Evolutionary conservation across 768 basidiomycete genomes (phyloP), one percentile per base, ranked within the genome.

Genomic region (Lactarius evosmus): DNA sequence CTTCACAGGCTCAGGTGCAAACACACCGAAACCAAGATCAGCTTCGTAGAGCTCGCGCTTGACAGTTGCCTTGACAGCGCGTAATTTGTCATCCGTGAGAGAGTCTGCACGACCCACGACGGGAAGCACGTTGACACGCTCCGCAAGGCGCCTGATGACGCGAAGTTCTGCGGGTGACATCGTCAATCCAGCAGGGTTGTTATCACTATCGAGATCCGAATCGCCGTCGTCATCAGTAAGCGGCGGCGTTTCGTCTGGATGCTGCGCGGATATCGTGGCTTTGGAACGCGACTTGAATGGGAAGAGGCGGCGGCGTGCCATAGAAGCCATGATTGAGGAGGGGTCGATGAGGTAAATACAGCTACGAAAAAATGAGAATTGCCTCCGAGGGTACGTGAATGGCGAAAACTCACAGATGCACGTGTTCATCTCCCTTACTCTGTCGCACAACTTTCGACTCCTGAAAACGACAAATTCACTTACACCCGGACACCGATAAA

Each of bases 291-390:
- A 80, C 71, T 81, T 83, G 38, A 75, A 73, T 9, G 85, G 85
- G 17, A 80, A 70, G 5, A 81, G 75, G 73, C 7, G 82, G 78
- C 80, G 81, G 62, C 85, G 80, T 46, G 82, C 78, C 57, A 80
- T 74, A 36, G 77, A 75, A 4, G 84, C 81, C 78, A 84, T 79
- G 69, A 93, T 82, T 17, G 88, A 85, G 29, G 82, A 75, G 14
- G 92, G 91, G 70, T 93, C 90, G 70, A 93, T 81, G 83, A 93
- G 82, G 75, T 94, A 93, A 64, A 94, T 89, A 72, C 88, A 91
- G 52, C 91, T 92, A 63, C 17, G 40, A 58, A 57, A 62, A 27
- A 32, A 55, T 27, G 8, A 32, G 61, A n/a, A n/a, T 22, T 51
- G 29, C n/a, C n/a, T n/a, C n/a, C 25, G 6, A 49, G 46, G 22